Evolutionary conservation across 345 rosid genomes (phyloP), one percentile per base, ranked within the genome.

Genomic region (Melastoma malabathricum): DNA sequence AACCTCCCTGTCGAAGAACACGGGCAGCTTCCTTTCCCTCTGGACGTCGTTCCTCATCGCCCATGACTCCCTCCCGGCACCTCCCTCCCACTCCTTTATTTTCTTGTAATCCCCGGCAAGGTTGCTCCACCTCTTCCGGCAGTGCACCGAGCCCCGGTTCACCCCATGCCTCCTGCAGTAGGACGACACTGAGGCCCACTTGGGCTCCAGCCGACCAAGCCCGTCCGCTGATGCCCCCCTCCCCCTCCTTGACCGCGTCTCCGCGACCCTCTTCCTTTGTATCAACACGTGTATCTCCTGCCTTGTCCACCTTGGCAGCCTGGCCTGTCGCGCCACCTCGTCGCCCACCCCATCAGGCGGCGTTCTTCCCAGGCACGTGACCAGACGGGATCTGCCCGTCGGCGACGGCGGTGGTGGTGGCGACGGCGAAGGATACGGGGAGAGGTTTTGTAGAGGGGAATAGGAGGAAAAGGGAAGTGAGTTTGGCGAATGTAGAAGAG

Each of bases 61-160:
- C 98, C 98, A 92, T 57, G 98, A 87, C 47, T 92, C 97, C 61
- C 80, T 65, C 39, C 75, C 95, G 17, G 63, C 62, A 62, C 64
- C 74, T 43, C 74, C 53, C 59, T 92, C 98, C 98, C 98, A 92
- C 63, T 92, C 95, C 55, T 79, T 92, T 7, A 92, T 88, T 78
- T 92, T 92, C 83, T 88, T 87, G 46, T 66, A 84, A 58, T 92
- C 98, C 18, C 98, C 98, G 15, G 98, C 79, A 34, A 92, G 73
- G 61, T 92, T 92, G 62, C 97, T 92, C 97, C 97, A 92, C 59
- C 97, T 69, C 63, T 92, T 92, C 45, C 97, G 93, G 67, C 98
- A 92, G 88, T 92, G 98, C 17, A 92, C 86, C 17, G 98, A 97
- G 0, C 94, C 98, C 10, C 98, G 74, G 73, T 87, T 82, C 58